Conservation (phyloP, 768 basidiomycete genomes). For the Imleria badia region DNA sequence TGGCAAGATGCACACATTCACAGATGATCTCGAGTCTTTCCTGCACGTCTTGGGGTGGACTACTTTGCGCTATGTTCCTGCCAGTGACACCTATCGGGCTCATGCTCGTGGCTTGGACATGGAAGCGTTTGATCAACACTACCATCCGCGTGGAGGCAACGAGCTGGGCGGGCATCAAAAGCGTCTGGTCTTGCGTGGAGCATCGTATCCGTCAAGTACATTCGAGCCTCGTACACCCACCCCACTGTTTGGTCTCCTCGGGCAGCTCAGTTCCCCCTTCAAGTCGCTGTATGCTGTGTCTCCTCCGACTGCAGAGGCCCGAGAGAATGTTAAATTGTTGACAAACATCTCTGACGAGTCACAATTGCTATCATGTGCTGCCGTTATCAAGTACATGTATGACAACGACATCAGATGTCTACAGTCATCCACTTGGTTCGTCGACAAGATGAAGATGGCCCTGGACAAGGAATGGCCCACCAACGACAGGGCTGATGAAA, state of each 20-base stretch:
- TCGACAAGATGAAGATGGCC: not conserved
- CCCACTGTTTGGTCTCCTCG: no score
- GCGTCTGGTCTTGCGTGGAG: accelerated
- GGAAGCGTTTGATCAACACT: not conserved
- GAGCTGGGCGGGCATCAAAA: not conserved
- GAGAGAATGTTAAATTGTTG: no score
- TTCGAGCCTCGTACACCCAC: not conserved
- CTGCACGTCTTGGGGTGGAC: slow-evolving; percentile 10
- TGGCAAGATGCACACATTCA: no score
- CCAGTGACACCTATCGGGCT: not conserved
- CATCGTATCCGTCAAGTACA: not conserved
- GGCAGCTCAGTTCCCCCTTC: not conserved
- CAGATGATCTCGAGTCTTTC: slow-evolving; percentile 36
- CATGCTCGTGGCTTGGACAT: not conserved
- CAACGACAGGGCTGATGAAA: no score
- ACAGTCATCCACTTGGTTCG: not conserved
- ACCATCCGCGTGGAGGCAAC: no score
- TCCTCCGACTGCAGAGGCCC: not conserved
- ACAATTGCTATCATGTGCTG: no score
- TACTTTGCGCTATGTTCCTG: not conserved
- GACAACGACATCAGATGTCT: not conserved
- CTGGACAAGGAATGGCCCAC: no score
- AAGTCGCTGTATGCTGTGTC: not conserved
- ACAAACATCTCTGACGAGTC: no score
- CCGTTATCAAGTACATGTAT: no score